Base-by-base conservation (phyloP, 2,329 filamentous ascomycete genomes). In the Aspergillus neoniger region DNA sequence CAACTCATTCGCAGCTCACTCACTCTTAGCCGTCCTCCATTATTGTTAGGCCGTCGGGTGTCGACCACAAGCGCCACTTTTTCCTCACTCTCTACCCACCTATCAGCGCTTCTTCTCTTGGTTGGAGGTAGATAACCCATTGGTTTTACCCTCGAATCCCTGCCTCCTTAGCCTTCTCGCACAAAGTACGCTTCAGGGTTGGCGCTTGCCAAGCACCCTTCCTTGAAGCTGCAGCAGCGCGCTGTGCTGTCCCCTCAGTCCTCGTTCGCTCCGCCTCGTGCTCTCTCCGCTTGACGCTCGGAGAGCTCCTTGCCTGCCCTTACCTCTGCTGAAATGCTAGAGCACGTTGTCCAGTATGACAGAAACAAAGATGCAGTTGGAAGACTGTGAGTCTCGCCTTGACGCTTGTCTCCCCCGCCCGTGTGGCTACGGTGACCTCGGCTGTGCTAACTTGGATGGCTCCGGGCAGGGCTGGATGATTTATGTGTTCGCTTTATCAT, bases 401-500 rank as follows among this genome's bases (percentile, higher is more conserved):
- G 38, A 21, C 28, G n/a, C 23, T 36, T 28, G 49, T 36, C 48
- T 25, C 30, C 10, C 47, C n/a, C 15, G 17, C 25, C 15, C 23
- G n/a, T 8, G n/a, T 30, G 47, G 25, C 23, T 25, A 49, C 23
- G 23, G 15, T 51, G 41, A 32, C 43, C 28, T 49, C 39, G 49
- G 60, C 50, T 39, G 60, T 65, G 61, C 68, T 74, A 62, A 75
- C 65, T 44, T 49, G 47, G 57, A 60, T 63, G 62, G 49, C 38
- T 39, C 47, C 19, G 21, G 63, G 65, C 72, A 94, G 91, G 91
- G 93, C 85, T 98, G 81, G 94, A 98, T 88, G 94, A 98, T 80
- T 86, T 98, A 62, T 96, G 92, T 79, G 94, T 96, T 76, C 92
- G 96, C 75, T 99, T 99, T 80, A 94, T 99, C 74, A 92, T 98